Percentiles rank a stretch among this genome's conserved stretches.
Evolutionary conservation across 306 rosid genomes (phyloP).

Genomic region (Lathyrus oleraceus): DNA sequence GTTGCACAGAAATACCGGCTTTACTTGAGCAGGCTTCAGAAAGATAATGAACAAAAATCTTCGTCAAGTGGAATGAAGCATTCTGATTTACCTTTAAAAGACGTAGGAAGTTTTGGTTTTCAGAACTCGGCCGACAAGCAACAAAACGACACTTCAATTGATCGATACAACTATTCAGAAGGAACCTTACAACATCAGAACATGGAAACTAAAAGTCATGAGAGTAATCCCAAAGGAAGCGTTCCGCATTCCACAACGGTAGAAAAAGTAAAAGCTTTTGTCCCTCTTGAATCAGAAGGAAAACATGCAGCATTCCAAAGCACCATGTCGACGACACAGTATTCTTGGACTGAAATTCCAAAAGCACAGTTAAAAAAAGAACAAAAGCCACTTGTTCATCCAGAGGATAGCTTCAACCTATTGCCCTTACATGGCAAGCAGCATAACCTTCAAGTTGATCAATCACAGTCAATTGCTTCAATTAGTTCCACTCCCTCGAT

Average conservation of each 20-base stretch:
- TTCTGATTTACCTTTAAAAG: constrained; percentile 61
- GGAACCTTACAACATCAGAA: constrained; percentile 44
- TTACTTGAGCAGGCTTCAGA: constrained; percentile 86
- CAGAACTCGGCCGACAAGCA: constrained; percentile 47
- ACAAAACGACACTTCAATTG: constrained; percentile 58
- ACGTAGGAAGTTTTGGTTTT: constrained; percentile 52
- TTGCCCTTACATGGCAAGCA: constrained; percentile 50
- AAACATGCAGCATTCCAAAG: constrained; percentile 51
- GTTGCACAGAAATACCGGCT: constrained; percentile 87
- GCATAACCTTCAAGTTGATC: constrained; percentile 48
- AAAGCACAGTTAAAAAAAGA: constrained; percentile 46
- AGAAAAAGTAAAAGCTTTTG: constrained; percentile 52
- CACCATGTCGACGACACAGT: constrained; percentile 46
- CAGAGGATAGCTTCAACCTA: constrained; percentile 52
- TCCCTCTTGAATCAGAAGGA: constrained; percentile 56
- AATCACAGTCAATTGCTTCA: constrained; percentile 53
- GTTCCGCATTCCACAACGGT: constrained; percentile 45
- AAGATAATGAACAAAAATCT: constrained; percentile 65
- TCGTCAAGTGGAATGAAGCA: constrained; percentile 63
- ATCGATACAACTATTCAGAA: constrained; percentile 53
- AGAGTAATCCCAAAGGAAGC: constrained; percentile 48
- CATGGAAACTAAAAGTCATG: constrained; percentile 45
- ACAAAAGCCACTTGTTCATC: constrained; percentile 48
- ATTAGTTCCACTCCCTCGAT: constrained; percentile 49
- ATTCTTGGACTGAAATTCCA: constrained; percentile 57